Evolutionary conservation across 306 rosid genomes (phyloP).

Genomic region (Medicago truncatula): MtrunA17r5.0-ANR NC_053045.1:3457001-3457500

Average conservation of each 20-base stretch:
- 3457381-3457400: neutral
- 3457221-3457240: neutral
- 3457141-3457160: slow-evolving; percentile 22
- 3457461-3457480: neutral
- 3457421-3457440: slow-evolving; percentile 29
- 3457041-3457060: slow-evolving; percentile 49
- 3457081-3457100: slow-evolving; percentile 41
- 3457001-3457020: slow-evolving; percentile 29
- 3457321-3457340: neutral
- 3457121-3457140: slow-evolving; percentile 15
- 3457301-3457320: slow-evolving; percentile 24
- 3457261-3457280: slow-evolving; percentile 36
- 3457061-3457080: slow-evolving; percentile 27
- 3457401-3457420: neutral
- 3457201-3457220: slow-evolving; percentile 29
- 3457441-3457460: neutral
- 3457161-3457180: slow-evolving; percentile 39
- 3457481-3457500: slow-evolving; percentile 6
- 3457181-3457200: slow-evolving; percentile 22
- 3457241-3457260: neutral
- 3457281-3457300: neutral
- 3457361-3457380: neutral
- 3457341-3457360: neutral
- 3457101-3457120: slow-evolving; percentile 49
- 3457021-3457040: slow-evolving; percentile 39